A percentile compares a stretch with the other conserved stretches of the same genome.
Conservation (phyloP, 2,329 filamentous ascomycete species). For the Pseudogymnoascus sp. region DNA sequence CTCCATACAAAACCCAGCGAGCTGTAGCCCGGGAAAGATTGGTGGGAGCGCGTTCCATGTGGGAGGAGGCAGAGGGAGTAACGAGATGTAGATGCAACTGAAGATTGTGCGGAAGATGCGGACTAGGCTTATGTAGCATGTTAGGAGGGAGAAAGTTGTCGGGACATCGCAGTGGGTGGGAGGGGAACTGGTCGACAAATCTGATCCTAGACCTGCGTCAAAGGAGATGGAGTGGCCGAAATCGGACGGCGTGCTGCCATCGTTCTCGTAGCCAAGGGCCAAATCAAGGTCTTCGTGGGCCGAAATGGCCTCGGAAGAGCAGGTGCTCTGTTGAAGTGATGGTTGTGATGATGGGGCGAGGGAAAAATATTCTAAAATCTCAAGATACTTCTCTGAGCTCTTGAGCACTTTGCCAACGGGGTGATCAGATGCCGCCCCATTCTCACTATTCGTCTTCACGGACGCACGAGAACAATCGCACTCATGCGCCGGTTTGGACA, state of each 20-base stretch:
- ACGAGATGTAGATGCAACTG: not conserved
- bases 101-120: conserved; percentile 2
- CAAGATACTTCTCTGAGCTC: conserved; percentile 1
- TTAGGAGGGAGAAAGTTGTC: not conserved
- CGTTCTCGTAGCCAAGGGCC: not conserved
- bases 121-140: conserved; percentile 2
- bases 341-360: not conserved
- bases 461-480: not conserved
- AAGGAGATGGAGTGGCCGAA: not conserved
- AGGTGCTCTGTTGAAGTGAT: not conserved
- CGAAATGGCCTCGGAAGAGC: not conserved
- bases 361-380: not conserved
- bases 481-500: not conserved
- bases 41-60: not conserved
- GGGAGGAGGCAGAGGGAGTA: not conserved
- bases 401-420: not conserved
- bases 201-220: too few relatives aligned
- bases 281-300: not conserved
- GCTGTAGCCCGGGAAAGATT: not conserved
- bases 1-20: not conserved
- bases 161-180: not conserved
- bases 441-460: not conserved
- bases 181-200: too few relatives aligned
- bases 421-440: not conserved
- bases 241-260: not conserved